Evolutionary conservation across 345 rosid species (phyloP).

Genomic region (Sonneratia caseolaris): DNA sequence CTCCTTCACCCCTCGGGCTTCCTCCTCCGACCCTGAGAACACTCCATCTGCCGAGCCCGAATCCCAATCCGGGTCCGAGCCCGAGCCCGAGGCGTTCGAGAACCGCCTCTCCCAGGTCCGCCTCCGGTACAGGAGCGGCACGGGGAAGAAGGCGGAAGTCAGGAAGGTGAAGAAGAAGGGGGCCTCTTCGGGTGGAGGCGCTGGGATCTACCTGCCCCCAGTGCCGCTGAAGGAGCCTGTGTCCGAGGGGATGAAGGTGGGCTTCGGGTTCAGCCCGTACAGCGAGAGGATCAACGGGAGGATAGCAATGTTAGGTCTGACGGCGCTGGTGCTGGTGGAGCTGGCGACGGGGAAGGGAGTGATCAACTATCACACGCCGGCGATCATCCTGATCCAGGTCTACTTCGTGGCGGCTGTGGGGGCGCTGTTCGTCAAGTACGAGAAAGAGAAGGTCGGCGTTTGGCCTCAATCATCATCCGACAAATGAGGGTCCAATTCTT

Average conservation of each 20-base stretch:
- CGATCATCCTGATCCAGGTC: slow-evolving; percentile 55
- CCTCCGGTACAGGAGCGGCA: slow-evolving; percentile 56
- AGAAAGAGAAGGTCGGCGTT: slow-evolving; percentile 67
- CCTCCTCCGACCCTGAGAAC: slow-evolving; percentile 42
- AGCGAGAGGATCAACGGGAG: slow-evolving; percentile 70
- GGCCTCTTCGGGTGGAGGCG: slow-evolving; percentile 13
- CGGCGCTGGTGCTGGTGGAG: slow-evolving; percentile 77
- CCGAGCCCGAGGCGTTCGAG: slow-evolving; percentile 46
- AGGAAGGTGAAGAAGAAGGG: slow-evolving; percentile 48
- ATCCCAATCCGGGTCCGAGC: slow-evolving; percentile 3
- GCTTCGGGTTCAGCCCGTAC: slow-evolving; percentile 66
- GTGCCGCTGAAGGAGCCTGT: slow-evolving; percentile 58
- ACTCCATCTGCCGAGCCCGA: slow-evolving; percentile 22
- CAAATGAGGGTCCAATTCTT: neutral
- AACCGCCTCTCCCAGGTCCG: slow-evolving; percentile 60
- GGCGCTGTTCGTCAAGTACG: slow-evolving; percentile 52
- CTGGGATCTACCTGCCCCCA: slow-evolving; percentile 57
- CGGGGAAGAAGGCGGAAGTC: slow-evolving; percentile 78
- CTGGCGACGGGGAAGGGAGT: slow-evolving; percentile 84
- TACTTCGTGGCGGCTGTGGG: slow-evolving; percentile 63
- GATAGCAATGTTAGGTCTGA: slow-evolving; percentile 55
- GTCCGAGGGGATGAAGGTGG: slow-evolving; percentile 64
- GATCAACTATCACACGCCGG: slow-evolving; percentile 64
- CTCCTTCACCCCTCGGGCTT: slow-evolving; percentile 21
- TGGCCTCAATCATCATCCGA: slow-evolving; percentile 39